Evolutionary conservation across 441 rosid species (phyloP).

Genomic region (Gossypium lobatum): DNA sequence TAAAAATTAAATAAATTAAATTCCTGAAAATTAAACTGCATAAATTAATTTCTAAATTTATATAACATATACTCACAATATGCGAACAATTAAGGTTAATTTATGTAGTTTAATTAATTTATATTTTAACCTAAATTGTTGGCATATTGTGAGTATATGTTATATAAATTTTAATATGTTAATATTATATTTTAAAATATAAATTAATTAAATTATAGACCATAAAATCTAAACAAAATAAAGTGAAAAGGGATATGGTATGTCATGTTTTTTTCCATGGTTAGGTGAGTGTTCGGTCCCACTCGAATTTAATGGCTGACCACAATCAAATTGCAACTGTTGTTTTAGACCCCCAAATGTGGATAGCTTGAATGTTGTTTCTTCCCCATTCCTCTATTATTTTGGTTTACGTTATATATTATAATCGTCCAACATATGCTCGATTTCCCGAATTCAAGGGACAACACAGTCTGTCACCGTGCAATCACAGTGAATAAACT

Average conservation of each 20-base stretch:
- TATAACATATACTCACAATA: too few species aligned
- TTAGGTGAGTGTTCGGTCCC: constrained; percentile 45
- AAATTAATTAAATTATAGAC: not conserved
- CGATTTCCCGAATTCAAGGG: constrained; percentile 8
- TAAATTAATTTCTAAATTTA: too few species aligned
- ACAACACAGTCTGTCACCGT: not conserved
- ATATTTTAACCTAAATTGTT: too few species aligned
- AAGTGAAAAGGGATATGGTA: constrained; percentile 11
- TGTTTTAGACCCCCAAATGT: constrained; percentile 10
- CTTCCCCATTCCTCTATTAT: not conserved
- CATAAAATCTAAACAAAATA: not conserved
- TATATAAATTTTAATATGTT: not conserved
- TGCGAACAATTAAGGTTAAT: too few species aligned
- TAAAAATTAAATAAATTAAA: too few species aligned
- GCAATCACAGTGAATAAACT: constrained; percentile 21
- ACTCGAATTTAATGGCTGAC: constrained; percentile 30
- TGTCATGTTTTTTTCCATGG: constrained; percentile 21
- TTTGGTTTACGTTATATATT: not conserved
- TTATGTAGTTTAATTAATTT: too few species aligned
- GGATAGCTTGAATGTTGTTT: constrained; percentile 9
- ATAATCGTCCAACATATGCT: not conserved
- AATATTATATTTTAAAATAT: not conserved
- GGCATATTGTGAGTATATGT: not conserved
- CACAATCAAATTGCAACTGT: constrained; percentile 26
- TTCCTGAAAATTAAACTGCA: too few species aligned